phyloP scores from a whole-genome alignment of 2,329 filamentous ascomycete genomes.

The Pestalotiopsis sp. region DNA sequence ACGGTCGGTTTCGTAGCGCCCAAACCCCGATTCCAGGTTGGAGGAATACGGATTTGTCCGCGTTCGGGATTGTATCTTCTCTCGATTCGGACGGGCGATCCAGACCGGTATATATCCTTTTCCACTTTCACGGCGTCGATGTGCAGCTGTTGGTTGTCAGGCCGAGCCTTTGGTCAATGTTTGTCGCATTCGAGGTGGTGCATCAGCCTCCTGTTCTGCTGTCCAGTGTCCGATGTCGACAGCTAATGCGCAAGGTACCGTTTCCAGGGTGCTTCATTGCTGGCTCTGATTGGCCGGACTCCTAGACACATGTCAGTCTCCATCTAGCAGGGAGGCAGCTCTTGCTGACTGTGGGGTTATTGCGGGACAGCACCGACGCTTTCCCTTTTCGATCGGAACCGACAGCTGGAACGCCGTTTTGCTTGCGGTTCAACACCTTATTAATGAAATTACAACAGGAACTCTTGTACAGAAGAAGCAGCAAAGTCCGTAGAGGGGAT shows the following conservation, averaged over 20 bases:
- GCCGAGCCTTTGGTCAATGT: neutral
- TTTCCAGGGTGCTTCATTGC: neutral
- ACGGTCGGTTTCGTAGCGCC: neutral
- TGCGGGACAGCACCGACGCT: neutral
- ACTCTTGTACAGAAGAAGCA: no score
- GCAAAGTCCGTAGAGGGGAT: no score
- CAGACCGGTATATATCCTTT: neutral
- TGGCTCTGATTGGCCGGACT: neutral
- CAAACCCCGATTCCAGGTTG: neutral
- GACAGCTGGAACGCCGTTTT: neutral
- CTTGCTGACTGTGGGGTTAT: neutral
- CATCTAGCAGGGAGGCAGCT: neutral
- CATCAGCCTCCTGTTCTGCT: constrained; percentile 4
- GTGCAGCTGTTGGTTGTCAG: neutral
- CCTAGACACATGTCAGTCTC: constrained; percentile 4
- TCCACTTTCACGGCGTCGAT: neutral
- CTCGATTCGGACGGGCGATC: neutral
- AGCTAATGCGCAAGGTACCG: neutral
- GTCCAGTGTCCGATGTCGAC: neutral
- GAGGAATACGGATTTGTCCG: neutral
- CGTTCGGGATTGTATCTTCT: neutral
- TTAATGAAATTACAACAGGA: neutral
- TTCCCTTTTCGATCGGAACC: neutral
- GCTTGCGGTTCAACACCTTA: neutral
- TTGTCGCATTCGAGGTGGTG: constrained; percentile 4